phyloP scores from a whole-genome alignment of 2,329 filamentous ascomycete genomes.

The Botrytis fabae region DNA sequence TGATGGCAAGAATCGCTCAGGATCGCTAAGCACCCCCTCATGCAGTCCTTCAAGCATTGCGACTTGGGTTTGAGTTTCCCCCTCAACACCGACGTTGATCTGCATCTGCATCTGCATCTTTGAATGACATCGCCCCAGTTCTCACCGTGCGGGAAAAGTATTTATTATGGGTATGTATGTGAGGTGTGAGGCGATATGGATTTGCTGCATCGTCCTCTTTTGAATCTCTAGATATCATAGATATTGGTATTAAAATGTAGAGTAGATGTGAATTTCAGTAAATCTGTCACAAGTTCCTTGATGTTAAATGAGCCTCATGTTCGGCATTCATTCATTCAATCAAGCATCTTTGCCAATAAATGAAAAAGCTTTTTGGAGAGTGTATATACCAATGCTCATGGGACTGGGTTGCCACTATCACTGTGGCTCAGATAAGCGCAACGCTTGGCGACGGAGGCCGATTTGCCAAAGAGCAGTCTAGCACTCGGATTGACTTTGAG shows the following conservation, averaged over 20 bases:
- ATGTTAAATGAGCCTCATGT: not conserved
- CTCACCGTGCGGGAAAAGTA: not conserved
- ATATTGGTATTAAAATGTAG: not conserved
- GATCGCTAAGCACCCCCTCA: not conserved
- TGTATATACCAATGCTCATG: not conserved
- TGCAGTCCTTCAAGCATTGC: not conserved
- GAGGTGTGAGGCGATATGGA: not conserved
- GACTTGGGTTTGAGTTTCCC: not conserved
- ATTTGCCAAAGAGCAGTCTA: not conserved
- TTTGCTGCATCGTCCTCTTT: not conserved
- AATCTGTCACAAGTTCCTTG: not conserved
- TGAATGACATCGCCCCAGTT: not conserved
- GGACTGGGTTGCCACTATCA: not conserved
- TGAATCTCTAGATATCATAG: not conserved
- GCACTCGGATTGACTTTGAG: not conserved
- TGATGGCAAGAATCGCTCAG: not conserved
- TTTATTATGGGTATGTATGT: not conserved
- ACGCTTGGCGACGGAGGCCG: not conserved
- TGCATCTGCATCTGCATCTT: not conserved
- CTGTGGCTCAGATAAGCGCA: not conserved
- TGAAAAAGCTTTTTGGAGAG: not conserved
- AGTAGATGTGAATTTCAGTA: not conserved
- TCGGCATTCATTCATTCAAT: not conserved
- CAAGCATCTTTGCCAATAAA: slow-evolving; percentile 3
- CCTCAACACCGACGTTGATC: not conserved